A percentile compares a stretch with the other conserved stretches of the same genome.
Evolutionary conservation across 208 protist species (phyloP).

Genomic region (Acanthamoeba triangularis): DNA sequence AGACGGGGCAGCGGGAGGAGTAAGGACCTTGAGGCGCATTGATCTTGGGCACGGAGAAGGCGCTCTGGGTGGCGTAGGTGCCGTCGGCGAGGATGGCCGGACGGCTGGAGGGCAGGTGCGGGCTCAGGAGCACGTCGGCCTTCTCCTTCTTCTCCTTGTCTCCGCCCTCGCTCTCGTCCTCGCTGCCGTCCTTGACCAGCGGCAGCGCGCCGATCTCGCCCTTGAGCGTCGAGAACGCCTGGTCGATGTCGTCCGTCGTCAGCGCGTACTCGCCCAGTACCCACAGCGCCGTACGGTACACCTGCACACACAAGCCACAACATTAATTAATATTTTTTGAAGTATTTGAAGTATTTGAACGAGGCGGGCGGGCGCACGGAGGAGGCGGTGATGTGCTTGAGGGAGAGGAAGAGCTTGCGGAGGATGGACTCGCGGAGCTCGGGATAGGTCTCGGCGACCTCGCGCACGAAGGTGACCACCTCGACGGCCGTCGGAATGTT

Average conservation of each 20-base stretch:
- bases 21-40: neutral
- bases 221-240: conserved; percentile 83
- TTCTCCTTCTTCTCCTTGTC: conserved; percentile 50
- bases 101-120: conserved; percentile 83
- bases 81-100: conserved; percentile 88
- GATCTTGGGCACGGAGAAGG: conserved; percentile 78
- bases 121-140: conserved; percentile 87
- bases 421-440: conserved; percentile 91
- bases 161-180: conserved; percentile 2
- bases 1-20: neutral
- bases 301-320: neutral
- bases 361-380: conserved; percentile 59
- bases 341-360: neutral
- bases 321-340: neutral
- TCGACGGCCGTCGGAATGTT: conserved; percentile 91
- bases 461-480: conserved; percentile 96
- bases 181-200: conserved; percentile 85
- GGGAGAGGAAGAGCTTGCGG: conserved; percentile 85
- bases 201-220: conserved; percentile 83
- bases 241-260: conserved; percentile 90
- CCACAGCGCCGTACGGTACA: conserved; percentile 89
- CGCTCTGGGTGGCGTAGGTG: conserved; percentile 95
- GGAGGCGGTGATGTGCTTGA: conserved; percentile 85
- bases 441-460: conserved; percentile 95
- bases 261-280: conserved; percentile 95